Conservation (phyloP, 768 basidiomycete species). For the Mycena vitilis region DNA sequence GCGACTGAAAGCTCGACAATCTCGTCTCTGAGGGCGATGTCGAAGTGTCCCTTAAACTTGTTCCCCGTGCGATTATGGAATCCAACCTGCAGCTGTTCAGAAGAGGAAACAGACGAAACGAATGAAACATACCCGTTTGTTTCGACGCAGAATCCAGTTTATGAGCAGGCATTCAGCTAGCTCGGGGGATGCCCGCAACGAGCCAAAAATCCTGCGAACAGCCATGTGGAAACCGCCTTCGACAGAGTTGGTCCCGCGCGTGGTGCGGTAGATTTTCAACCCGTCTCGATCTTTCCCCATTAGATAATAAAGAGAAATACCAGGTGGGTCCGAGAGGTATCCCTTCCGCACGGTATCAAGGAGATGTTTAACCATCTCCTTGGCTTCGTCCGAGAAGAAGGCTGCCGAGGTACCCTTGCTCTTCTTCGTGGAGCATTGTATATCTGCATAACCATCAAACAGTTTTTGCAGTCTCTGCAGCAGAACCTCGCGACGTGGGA, state of each 20-base stretch:
- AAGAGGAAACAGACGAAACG: too few relatives aligned
- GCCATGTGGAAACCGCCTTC: background rate
- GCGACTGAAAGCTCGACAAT: constrained; percentile 5
- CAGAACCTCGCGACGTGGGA: background rate
- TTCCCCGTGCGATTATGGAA: background rate
- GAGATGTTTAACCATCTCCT: background rate
- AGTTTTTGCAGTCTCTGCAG: background rate
- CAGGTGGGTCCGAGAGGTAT: background rate
- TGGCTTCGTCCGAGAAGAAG: background rate
- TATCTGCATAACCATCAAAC: background rate
- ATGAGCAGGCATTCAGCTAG: background rate
- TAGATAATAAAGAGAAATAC: background rate
- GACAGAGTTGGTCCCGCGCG: background rate
- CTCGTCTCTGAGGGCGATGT: constrained; percentile 1
- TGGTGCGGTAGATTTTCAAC: background rate
- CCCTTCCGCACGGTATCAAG: background rate
- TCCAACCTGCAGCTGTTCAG: background rate
- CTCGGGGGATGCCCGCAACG: background rate
- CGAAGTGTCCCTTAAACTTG: constrained; percentile 4
- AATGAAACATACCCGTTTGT: too few relatives aligned
- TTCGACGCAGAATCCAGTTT: background rate
- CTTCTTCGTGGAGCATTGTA: background rate
- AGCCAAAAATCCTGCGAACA: too few relatives aligned
- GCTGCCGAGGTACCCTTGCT: background rate
- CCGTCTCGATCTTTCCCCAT: constrained; percentile 1